Evolutionary conservation across 2,329 filamentous ascomycete genomes (phyloP), one percentile per base, ranked within the genome.

Genomic region (Fusarium veterinarium): DNA sequence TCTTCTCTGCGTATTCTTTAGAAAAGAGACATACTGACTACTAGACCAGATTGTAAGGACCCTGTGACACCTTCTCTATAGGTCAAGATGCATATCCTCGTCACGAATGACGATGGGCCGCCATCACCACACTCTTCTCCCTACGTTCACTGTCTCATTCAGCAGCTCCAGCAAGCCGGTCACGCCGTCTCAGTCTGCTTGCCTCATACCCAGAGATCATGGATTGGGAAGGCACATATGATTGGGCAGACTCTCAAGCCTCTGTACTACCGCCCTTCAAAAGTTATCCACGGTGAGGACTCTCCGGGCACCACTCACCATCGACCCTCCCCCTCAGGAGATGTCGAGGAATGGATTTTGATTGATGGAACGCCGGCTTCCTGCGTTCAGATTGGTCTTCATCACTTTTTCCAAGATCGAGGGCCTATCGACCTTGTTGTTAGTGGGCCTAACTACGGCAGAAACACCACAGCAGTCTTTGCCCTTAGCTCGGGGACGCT

Each of bases 141-240:
- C 12, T 95, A 95, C 78, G 89, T 95, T 69, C 92, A 94, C 84
- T 91, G 89, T 70, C 88, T 95, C 64, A 88, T 95, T 46, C 85
- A 89, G 68, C 88, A 89, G 59, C 90, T 96, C 56, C 90, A 94
- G 80, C 83, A 86, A 63, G 90, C 92, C 37, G 95, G 95, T 12
- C 95, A 98, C 83, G 87, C 85, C n/a, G 94, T 98, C 68, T 97
- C 94, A 12, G 95, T 99, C 55, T 92, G 96, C 72, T 89, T 99
- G 19, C 96, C 96, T 4, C 90, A 98, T 81, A 92, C 91, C 11
- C 96, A 99, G 84, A 91, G 95, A 71, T 97, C 95, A 63, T 99
- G 96, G 96, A 98, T 99, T 78, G 95, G 95, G 77, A 99, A 99
- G 86, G 96, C 96, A 6, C 96, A 98, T 83, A 93, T 98, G 79